These are phyloP conservation scores for Rosellinia necatrix DNA, from an alignment of 2,329 filamentous ascomycete genomes.

Conservation along the genomic window DNA sequence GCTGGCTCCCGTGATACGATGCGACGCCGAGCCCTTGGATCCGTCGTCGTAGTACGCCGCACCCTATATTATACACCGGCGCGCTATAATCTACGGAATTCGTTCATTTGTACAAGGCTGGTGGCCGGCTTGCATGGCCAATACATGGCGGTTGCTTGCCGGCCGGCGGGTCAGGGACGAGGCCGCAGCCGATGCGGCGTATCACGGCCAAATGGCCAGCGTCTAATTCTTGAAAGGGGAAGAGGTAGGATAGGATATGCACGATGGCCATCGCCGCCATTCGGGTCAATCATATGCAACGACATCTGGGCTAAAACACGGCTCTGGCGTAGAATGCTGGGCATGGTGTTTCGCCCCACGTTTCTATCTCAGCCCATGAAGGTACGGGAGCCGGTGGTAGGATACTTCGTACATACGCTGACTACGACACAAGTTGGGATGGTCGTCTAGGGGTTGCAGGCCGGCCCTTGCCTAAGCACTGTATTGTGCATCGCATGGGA, in stretches of 20 bases:
- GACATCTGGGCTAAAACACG: slow-evolving; percentile 12
- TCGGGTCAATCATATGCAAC: slow-evolving; percentile 17
- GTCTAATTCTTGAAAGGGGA: slow-evolving; percentile 28
- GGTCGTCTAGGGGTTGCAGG: not conserved
- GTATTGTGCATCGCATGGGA: slow-evolving; percentile 14
- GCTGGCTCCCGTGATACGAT: slow-evolving; percentile 30
- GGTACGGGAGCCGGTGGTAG: not conserved
- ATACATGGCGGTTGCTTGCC: slow-evolving; percentile 38
- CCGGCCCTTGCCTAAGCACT: slow-evolving; percentile 15
- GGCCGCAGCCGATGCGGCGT: slow-evolving; percentile 38
- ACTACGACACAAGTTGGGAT: slow-evolving; percentile 3
- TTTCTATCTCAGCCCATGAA: slow-evolving; percentile 6
- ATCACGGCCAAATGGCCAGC: slow-evolving; percentile 32
- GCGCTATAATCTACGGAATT: slow-evolving; percentile 28
- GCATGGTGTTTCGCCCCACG: slow-evolving; percentile 7
- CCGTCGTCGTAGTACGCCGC: slow-evolving; percentile 20
- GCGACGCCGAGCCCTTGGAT: slow-evolving; percentile 33
- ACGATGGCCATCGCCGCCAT: slow-evolving; percentile 14
- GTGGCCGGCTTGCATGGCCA: slow-evolving; percentile 39
- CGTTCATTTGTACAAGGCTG: slow-evolving; percentile 38
- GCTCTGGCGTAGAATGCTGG: slow-evolving; percentile 13
- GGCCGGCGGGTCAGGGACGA: slow-evolving; percentile 39
- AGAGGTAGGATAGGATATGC: slow-evolving; percentile 24
- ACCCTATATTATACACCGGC: slow-evolving; percentile 30
- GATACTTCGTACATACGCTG: slow-evolving; percentile 4